Base-by-base conservation (phyloP, 1,284 basidiomycete species). In the Ceratobasidium theobromae region DNA sequence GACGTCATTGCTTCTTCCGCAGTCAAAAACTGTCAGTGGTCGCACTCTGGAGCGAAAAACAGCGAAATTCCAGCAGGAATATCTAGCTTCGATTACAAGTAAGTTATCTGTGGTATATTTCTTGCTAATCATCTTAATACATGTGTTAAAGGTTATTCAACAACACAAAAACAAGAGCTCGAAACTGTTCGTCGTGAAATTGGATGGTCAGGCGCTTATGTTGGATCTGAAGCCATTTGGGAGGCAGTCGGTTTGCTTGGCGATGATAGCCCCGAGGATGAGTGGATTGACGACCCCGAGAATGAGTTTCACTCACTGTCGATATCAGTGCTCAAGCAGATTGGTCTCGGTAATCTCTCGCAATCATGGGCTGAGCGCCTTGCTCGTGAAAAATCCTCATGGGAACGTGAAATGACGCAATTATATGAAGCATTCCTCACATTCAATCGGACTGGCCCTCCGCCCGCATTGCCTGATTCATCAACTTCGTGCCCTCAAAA, bases 301-400 rank as follows among this genome's bases (percentile, higher is more conserved):
- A 12, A n/a, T 18, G 35, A 45, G 16, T 38, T 45, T 12, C 41
- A 11, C 18, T 11, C 35, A 12, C 18, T 40, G 9, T 40, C 53
- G 14, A n/a, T 55, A 16, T 12, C 25, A 9, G 25, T 55, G 11
- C 5, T 38, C 21, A 18, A 18, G 5, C 53, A 55, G 11, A 14
- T 32, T 3, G 51, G 51, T 40, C 8, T 23, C 9, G 27, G 38
- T n/a, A 40, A 25, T 16, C 28, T 40, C 12, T 43, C 40, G 30
- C 54, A 57, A 27, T 27, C 25, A 12, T 57, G 54, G 54, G 40
- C 9, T 18, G 54, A 57, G 18, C 54, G 54, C 14, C 40, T 57
- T 57, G 40, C 38, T 4, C 11, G 54, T 18, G 54, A 57, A 40
- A 9, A 40, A n/a, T n/a, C 28, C 23, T 40, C 54, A 11, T 57